Evolutionary conservation across 768 basidiomycete species (phyloP).

Genomic region (Leccinum fibrillosum): DNA sequence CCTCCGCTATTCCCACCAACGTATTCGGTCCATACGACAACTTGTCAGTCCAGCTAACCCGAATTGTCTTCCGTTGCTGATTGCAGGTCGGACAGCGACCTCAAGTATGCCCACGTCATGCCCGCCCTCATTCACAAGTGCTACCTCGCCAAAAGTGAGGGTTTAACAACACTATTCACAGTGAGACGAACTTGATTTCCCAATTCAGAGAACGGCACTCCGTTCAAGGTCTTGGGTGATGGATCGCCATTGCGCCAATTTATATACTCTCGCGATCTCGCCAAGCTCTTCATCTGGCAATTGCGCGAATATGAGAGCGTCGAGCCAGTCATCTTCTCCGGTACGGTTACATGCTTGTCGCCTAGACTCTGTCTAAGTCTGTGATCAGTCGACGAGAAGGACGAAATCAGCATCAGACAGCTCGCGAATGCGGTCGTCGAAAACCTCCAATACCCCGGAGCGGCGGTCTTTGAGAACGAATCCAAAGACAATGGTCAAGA

Average conservation of each 20-base stretch:
- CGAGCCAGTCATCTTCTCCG: slow-evolving; percentile 90
- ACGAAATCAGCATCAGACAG: slow-evolving; percentile 90
- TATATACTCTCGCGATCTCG: slow-evolving; percentile 95
- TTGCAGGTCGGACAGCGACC: slow-evolving; percentile 51
- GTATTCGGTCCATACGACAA: slow-evolving; percentile 96
- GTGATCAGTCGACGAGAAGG: slow-evolving; percentile 77
- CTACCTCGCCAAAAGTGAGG: slow-evolving; percentile 81
- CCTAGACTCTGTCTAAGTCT: neutral
- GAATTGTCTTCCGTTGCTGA: neutral
- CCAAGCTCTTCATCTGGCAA: slow-evolving; percentile 93
- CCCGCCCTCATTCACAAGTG: slow-evolving; percentile 93
- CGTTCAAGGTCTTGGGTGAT: slow-evolving; percentile 85
- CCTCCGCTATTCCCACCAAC: slow-evolving; percentile 95
- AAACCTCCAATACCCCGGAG: slow-evolving; percentile 73
- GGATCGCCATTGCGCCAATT: slow-evolving; percentile 96
- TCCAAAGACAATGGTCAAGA: slow-evolving; percentile 83
- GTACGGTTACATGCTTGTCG: slow-evolving; percentile 35
- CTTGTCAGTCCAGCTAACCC: slow-evolving; percentile 50
- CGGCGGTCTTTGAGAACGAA: slow-evolving; percentile 71
- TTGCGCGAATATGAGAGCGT: slow-evolving; percentile 88
- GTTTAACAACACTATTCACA: neutral
- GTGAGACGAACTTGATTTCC: neutral
- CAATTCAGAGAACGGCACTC: slow-evolving; percentile 66
- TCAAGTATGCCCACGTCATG: slow-evolving; percentile 91
- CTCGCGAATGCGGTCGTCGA: slow-evolving; percentile 90